phyloP scores from a whole-genome alignment of 164 flowering plant genomes.

The Aristolochia californica region DNA sequence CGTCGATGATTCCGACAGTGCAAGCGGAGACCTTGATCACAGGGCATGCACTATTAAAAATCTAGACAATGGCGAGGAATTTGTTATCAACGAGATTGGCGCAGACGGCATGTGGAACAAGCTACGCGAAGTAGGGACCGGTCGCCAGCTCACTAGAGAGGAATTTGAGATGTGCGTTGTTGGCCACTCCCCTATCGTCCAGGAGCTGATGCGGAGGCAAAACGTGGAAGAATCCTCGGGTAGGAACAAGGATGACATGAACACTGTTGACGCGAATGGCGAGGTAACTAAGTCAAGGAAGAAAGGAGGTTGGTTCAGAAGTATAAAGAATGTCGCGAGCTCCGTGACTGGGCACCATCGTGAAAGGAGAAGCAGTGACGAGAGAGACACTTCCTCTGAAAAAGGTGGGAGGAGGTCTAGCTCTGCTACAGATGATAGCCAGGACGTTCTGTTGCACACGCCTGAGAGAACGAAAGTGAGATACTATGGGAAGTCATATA shows the following conservation, averaged over 20 bases:
- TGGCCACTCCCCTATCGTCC: conserved; percentile 95
- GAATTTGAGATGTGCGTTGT: conserved; percentile 87
- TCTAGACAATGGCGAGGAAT: conserved; percentile 91
- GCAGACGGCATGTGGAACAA: conserved; percentile 86
- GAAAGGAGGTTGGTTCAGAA: conserved; percentile 77
- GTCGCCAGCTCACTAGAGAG: conserved; percentile 84
- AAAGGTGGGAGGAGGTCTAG: conserved; percentile 92
- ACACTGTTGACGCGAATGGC: conserved; percentile 23
- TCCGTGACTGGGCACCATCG: conserved; percentile 34
- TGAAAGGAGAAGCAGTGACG: conserved; percentile 85
- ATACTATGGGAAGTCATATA: conserved; percentile 79
- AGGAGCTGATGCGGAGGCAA: conserved; percentile 90
- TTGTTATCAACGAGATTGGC: conserved; percentile 79
- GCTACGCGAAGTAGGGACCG: conserved; percentile 84
- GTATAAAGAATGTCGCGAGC: conserved; percentile 61
- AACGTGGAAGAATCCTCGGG: conserved; percentile 55
- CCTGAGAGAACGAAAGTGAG: conserved; percentile 78
- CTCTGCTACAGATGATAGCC: conserved; percentile 97
- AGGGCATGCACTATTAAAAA: conserved; percentile 63
- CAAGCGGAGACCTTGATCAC: conserved; percentile 1
- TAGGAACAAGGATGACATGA: conserved; percentile 24
- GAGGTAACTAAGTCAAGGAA: conserved; percentile 46
- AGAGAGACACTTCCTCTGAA: conserved; percentile 89
- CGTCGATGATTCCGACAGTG: conserved; percentile 5
- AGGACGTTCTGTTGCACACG: conserved; percentile 69